These are phyloP conservation scores for Solanum lignicaule DNA, from an alignment of 257 asterid genomes.

Conservation along the genomic window DNA sequence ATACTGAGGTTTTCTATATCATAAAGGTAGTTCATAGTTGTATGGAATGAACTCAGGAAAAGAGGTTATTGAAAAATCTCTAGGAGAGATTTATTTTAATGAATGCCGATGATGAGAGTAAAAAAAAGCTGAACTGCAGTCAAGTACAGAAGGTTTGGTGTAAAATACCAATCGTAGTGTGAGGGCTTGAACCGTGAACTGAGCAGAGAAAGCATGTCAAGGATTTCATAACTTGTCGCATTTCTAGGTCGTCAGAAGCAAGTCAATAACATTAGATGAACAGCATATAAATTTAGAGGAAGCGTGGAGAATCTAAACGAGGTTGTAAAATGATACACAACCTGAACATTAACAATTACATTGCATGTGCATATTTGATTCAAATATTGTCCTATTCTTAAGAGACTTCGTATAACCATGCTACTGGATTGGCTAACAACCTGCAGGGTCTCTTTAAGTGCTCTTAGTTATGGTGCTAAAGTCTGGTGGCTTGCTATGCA, in stretches of 20 bases:
- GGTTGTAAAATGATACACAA: not conserved
- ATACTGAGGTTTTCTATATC: not conserved
- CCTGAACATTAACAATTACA: not conserved
- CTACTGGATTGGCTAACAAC: not conserved
- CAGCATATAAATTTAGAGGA: not conserved
- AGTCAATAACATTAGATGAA: not conserved
- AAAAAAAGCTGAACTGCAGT: not conserved
- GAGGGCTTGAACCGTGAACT: not conserved
- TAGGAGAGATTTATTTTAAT: not conserved
- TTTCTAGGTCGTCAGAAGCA: not conserved
- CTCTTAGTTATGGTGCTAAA: not conserved
- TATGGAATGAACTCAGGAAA: not conserved
- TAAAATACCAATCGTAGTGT: not conserved
- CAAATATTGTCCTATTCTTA: not conserved
- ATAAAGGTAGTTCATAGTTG: not conserved
- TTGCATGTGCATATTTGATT: not conserved
- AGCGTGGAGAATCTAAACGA: not conserved
- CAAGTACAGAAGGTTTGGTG: not conserved
- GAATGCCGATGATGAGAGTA: not conserved
- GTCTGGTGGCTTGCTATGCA: not conserved
- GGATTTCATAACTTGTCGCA: not conserved
- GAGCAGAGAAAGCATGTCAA: not conserved
- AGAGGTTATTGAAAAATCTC: not conserved
- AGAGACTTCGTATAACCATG: not conserved
- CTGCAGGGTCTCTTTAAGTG: not conserved